A percentile compares a stretch with the other conserved stretches of the same genome.
These are phyloP conservation scores for Coelastrella sp. DNA, from an alignment of 139 green algal species.

Conservation along the genomic window DNA sequence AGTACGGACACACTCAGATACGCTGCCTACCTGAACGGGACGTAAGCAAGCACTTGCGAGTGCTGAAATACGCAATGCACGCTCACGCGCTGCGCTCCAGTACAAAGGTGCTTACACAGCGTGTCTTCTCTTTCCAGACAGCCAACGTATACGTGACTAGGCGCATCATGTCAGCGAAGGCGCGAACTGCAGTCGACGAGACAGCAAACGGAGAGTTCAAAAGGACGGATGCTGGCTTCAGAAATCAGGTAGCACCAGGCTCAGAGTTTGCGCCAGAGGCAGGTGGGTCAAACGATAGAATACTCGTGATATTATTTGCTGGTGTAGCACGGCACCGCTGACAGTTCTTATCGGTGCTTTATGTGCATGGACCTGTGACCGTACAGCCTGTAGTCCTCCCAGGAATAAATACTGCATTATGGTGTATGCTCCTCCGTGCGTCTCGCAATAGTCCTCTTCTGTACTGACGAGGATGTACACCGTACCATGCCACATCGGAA, in stretches of 20 bases:
- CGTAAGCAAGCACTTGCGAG: not conserved
- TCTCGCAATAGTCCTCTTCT: too few relatives aligned
- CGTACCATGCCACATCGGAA: too few relatives aligned
- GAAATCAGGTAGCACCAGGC: constrained; percentile 64
- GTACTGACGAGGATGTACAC: too few relatives aligned
- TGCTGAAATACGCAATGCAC: not conserved
- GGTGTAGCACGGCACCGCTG: not conserved
- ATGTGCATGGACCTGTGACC: not conserved
- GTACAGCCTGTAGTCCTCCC: constrained; percentile 1
- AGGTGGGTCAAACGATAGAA: not conserved
- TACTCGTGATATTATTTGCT: too few relatives aligned
- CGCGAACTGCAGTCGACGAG: constrained; percentile 29
- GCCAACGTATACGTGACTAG: too few relatives aligned
- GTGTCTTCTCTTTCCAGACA: not conserved
- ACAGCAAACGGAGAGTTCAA: constrained; percentile 63
- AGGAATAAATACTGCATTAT: too few relatives aligned
- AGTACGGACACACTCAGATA: too few relatives aligned
- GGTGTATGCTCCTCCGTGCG: too few relatives aligned
- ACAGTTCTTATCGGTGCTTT: not conserved
- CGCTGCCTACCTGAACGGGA: too few relatives aligned
- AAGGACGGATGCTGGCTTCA: constrained; percentile 53
- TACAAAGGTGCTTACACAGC: not conserved
- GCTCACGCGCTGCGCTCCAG: not conserved
- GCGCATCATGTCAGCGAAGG: not conserved
- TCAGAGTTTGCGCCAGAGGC: not conserved